Base-by-base conservation (phyloP, 2,329 filamentous ascomycete species). In the Alternaria gansuensis region DNA sequence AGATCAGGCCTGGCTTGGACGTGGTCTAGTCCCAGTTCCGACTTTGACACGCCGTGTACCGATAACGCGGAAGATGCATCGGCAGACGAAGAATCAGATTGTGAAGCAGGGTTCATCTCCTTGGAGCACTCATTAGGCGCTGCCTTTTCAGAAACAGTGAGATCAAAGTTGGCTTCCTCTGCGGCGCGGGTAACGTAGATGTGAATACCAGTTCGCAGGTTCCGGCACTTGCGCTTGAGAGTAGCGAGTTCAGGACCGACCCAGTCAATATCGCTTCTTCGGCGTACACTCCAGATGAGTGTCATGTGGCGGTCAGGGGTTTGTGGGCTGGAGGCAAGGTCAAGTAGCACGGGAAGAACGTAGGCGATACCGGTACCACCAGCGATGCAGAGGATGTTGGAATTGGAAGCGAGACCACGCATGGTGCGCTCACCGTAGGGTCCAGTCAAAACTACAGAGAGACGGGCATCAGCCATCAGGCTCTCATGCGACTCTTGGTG, bases 331-430 rank as follows among this genome's bases (percentile, higher is more conserved):
- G 69, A 66, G 14, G 72, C 66, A 13, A 75, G 65, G 40, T 70
- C 67, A 1, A 74, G 68, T 7, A 77, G 67, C 9, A 77, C 68
- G 11, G 76, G 76, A 10, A 78, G 70, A n/a, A 73, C 70, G 61
- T 76, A 78, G 2, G 75, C 71, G 49, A 78, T 76, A 34, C 75
- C 76, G 2, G 76, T 77, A 9, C 76, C 76, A 24, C 76, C 76
- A 11, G 76, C 75, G 11, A 78, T 71, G 54, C 71, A 73, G 28
- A 78, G 66, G 46, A 77, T 53, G 54, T 78, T 78, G 3, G 70
- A 64, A 28, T 66, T 64, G 5, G 58, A 33, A 10, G 63, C 33
- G 9, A 75, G 65, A 13, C 67, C 60, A 39, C 59, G 63, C 36
- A 72, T 68, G 8, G 70, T 72, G 14, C 64, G 57, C 23, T 72